Evolutionary conservation across 768 basidiomycete species (phyloP).

Genomic region (Mycena sanguinolenta): DNA sequence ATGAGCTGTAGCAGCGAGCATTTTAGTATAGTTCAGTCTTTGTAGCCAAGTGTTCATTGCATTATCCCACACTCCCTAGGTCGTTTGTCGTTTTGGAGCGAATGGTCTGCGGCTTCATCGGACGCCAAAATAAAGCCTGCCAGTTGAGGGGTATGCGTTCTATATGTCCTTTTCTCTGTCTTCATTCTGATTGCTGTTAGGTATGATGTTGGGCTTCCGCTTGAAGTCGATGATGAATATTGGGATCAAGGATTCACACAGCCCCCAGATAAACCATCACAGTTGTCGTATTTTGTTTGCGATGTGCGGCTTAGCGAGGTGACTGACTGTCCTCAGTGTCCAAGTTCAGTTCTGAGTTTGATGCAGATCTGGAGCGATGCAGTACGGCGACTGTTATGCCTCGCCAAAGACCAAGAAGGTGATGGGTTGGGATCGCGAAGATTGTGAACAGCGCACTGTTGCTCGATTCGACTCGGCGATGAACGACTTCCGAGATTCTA

Average conservation of each 20-base stretch:
- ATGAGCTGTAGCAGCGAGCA: slow-evolving; percentile 72
- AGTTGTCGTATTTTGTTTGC: slow-evolving; percentile 64
- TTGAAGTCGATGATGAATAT: slow-evolving; percentile 68
- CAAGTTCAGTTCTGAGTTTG: too few species aligned
- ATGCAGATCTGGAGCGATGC: slow-evolving; percentile 66
- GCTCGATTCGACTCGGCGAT: slow-evolving; percentile 73
- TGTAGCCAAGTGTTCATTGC: background rate
- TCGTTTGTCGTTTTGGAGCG: slow-evolving; percentile 49
- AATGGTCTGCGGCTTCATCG: slow-evolving; percentile 61
- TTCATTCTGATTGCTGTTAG: slow-evolving; percentile 52
- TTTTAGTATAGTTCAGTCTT: slow-evolving; percentile 66
- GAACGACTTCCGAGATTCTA: slow-evolving; percentile 68
- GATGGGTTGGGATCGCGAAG: slow-evolving; percentile 58
- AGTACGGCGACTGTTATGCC: slow-evolving; percentile 67
- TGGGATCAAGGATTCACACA: slow-evolving; percentile 73
- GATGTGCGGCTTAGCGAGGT: slow-evolving; percentile 65
- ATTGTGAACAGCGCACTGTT: slow-evolving; percentile 68
- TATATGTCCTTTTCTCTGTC: too few species aligned
- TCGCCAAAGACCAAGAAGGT: slow-evolving; percentile 54
- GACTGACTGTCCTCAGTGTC: too few species aligned
- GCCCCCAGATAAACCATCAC: slow-evolving; percentile 69
- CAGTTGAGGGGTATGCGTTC: slow-evolving; percentile 79
- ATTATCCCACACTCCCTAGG: slow-evolving; percentile 32
- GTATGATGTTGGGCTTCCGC: slow-evolving; percentile 74
- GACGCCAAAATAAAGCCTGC: slow-evolving; percentile 75